These are phyloP conservation scores for Xanthoconium purpureum DNA, from an alignment of 768 basidiomycete species.

Conservation along the genomic window DNA sequence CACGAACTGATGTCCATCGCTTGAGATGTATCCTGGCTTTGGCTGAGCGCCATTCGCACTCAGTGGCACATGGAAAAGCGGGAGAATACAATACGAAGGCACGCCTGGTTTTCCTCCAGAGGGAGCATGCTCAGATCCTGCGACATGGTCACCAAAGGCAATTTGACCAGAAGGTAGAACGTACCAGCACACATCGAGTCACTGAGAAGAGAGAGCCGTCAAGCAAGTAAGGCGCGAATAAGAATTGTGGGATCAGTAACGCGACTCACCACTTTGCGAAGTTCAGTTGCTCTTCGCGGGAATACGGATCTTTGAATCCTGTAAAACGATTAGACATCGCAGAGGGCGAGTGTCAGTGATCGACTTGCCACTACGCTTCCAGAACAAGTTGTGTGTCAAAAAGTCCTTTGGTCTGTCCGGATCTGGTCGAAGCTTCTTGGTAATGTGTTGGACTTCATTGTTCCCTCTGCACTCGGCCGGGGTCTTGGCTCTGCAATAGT, in stretches of 20 bases:
- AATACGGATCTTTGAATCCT: no score
- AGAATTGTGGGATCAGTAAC: no score
- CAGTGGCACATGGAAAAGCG: conserved; percentile 48
- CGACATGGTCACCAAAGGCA: not conserved
- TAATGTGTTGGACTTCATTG: not conserved
- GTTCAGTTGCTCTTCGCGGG: no score
- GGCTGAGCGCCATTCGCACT: conserved; percentile 17
- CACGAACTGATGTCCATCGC: conserved; percentile 29
- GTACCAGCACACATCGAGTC: conserved; percentile 21
- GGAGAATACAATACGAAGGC: conserved; percentile 53
- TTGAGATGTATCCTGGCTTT: conserved; percentile 43
- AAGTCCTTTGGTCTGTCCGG: no score
- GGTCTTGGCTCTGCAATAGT: conserved; percentile 47
- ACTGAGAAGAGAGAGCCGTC: conserved; percentile 23
- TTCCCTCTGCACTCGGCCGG: conserved; percentile 36
- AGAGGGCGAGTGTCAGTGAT: rapidly evolving
- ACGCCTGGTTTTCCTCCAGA: conserved; percentile 35
- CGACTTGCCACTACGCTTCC: no score
- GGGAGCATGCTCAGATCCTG: conserved; percentile 50
- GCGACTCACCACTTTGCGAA: not conserved
- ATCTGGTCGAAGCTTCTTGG: no score
- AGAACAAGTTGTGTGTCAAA: no score
- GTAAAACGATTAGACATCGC: not conserved
- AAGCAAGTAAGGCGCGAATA: not conserved
- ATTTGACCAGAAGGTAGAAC: not conserved